These are phyloP conservation scores for Cymbopogon flexuosus DNA, from an alignment of 202 grass and related monocot species.

Conservation along the genomic window DNA sequence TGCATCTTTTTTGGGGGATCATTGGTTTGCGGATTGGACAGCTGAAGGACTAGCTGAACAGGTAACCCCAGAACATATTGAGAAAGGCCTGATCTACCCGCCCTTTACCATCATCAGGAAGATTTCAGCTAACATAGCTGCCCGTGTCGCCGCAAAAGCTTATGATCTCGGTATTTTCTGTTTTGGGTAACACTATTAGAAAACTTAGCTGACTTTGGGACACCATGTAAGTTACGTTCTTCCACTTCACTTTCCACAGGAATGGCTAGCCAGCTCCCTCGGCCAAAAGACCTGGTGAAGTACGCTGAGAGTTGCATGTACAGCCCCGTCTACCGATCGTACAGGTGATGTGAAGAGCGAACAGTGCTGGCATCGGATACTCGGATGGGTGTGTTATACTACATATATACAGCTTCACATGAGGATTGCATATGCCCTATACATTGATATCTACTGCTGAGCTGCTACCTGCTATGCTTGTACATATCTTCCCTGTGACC, in stretches of 20 bases:
- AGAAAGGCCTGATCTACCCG: constrained; percentile 81
- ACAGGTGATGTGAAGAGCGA: constrained; percentile 45
- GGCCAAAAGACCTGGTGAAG: constrained; percentile 62
- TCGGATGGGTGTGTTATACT: not conserved
- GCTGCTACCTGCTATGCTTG: not conserved
- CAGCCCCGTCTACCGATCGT: constrained; percentile 64
- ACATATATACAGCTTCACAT: not conserved
- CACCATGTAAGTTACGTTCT: not conserved
- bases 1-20: not conserved
- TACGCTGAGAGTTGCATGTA: constrained; percentile 89
- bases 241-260: constrained; percentile 34
- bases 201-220: not conserved
- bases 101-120: constrained; percentile 76
- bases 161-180: constrained; percentile 65
- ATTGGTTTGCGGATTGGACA: constrained; percentile 28
- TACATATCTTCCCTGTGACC: not conserved
- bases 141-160: constrained; percentile 57
- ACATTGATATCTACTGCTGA: not conserved
- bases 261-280: constrained; percentile 68
- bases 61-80: constrained; percentile 61
- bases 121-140: constrained; percentile 74
- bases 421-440: not conserved
- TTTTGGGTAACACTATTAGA: not conserved
- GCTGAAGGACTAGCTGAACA: constrained; percentile 69
- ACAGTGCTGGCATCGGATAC: not conserved